Percentiles rank a stretch among this genome's conserved stretches.
phyloP scores from a whole-genome alignment of 2,329 filamentous ascomycete genomes.

The Chrysosporium keratinophilum region DNA sequence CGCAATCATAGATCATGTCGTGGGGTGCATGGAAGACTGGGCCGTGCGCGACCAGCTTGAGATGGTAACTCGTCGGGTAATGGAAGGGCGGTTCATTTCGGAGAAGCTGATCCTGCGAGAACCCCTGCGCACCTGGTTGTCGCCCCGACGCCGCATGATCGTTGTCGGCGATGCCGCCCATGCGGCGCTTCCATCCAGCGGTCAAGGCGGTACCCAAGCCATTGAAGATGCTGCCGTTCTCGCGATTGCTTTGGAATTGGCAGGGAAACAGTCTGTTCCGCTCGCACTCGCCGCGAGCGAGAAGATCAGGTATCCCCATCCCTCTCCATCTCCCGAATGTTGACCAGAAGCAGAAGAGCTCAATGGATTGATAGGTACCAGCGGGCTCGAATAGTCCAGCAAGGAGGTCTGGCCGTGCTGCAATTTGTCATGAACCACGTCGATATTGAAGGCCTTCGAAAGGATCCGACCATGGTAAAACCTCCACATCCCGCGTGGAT shows the following conservation, averaged over 20 bases:
- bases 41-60: slow-evolving; percentile 4
- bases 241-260: slow-evolving; percentile 25
- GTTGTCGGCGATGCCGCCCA: slow-evolving; percentile 48
- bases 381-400: slow-evolving; percentile 2
- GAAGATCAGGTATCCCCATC: slow-evolving; percentile 9
- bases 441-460: slow-evolving; percentile 14
- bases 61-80: not conserved
- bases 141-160: slow-evolving; percentile 7
- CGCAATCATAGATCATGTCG: not conserved
- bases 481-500: slow-evolving; percentile 15
- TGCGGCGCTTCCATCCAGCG: slow-evolving; percentile 49
- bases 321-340: not conserved
- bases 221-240: slow-evolving; percentile 50
- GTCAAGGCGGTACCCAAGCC: slow-evolving; percentile 50
- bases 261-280: slow-evolving; percentile 7
- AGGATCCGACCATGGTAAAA: slow-evolving; percentile 11
- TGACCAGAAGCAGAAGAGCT: not conserved
- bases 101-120: not conserved
- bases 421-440: slow-evolving; percentile 4
- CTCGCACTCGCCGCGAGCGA: slow-evolving; percentile 3
- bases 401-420: slow-evolving; percentile 8
- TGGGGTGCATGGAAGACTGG: slow-evolving; percentile 6
- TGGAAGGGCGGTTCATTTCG: not conserved
- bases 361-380: not conserved
- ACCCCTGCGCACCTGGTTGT: slow-evolving; percentile 7